A percentile compares a stretch with the other conserved stretches of the same genome.
These are phyloP conservation scores for Colletotrichum chlorophyti DNA, from an alignment of 2,329 filamentous ascomycete species.

Conservation along the genomic window DNA sequence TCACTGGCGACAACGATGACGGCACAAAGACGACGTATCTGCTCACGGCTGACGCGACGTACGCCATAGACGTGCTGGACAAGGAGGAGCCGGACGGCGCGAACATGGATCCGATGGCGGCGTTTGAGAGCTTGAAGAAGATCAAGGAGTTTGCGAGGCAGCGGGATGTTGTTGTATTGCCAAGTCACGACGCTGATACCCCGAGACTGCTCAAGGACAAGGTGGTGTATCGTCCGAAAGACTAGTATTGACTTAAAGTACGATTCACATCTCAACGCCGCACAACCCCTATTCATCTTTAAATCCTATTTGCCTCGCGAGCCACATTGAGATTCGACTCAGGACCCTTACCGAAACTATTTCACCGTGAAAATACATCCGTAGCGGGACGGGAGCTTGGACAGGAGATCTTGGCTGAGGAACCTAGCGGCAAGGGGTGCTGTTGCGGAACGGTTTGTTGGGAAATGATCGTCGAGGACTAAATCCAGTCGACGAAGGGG, in stretches of 20 bases:
- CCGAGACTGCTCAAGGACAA: slow-evolving; percentile 5
- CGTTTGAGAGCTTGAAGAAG: slow-evolving; percentile 36
- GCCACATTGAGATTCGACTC: too few relatives aligned
- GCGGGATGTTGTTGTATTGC: slow-evolving; percentile 35
- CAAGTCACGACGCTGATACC: slow-evolving; percentile 34
- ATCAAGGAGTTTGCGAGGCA: slow-evolving; percentile 40
- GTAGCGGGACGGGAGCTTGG: background rate
- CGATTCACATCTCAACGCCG: too few relatives aligned
- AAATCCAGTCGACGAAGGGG: too few relatives aligned
- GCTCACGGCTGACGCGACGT: slow-evolving; percentile 40
- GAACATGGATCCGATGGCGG: slow-evolving; percentile 37
- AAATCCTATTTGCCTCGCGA: background rate
- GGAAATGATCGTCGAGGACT: background rate
- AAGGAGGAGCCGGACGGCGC: slow-evolving; percentile 40
- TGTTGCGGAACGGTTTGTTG: background rate
- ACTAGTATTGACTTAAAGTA: background rate
- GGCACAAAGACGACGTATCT: slow-evolving; percentile 34
- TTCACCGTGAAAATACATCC: background rate
- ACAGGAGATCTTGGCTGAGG: background rate
- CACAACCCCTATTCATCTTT: background rate
- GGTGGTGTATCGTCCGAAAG: slow-evolving; percentile 16
- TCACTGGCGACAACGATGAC: slow-evolving; percentile 11
- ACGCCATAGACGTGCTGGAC: slow-evolving; percentile 37
- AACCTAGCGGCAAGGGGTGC: background rate
- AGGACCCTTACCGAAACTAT: too few relatives aligned